These are phyloP conservation scores for Dichotomocladium elegans DNA, from an alignment of 371 early-diverging fungal genomes.

Conservation along the genomic window DNA sequence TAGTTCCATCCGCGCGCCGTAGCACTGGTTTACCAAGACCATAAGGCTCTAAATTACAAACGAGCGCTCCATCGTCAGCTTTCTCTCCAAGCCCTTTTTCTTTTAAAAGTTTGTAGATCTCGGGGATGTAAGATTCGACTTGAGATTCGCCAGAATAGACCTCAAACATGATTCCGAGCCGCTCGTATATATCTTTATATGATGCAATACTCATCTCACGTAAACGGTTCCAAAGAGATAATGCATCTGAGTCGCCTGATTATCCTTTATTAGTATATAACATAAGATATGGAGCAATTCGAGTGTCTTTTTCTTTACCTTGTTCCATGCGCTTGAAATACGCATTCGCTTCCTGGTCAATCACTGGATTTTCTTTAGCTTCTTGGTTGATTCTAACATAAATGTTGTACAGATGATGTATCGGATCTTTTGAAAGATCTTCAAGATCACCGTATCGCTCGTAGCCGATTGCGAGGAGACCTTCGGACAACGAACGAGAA, in stretches of 20 bases:
- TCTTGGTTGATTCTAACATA: constrained; percentile 89
- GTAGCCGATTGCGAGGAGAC: constrained; percentile 94
- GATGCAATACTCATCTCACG: constrained; percentile 84
- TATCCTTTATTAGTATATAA: neutral
- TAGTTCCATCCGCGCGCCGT: constrained; percentile 82
- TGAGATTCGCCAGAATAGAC: constrained; percentile 96
- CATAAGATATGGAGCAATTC: neutral
- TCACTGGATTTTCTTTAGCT: constrained; percentile 51
- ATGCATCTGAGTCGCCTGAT: constrained; percentile 57
- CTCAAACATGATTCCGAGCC: constrained; percentile 91
- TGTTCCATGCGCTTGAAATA: constrained; percentile 96
- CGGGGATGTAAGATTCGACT: constrained; percentile 69
- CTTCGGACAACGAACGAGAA: too few relatives aligned
- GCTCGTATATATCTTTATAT: constrained; percentile 84
- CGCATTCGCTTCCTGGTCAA: constrained; percentile 76
- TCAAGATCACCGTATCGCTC: constrained; percentile 78
- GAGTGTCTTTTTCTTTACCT: constrained; percentile 27
- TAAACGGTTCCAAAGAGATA: constrained; percentile 83
- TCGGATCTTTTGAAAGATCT: constrained; percentile 80
- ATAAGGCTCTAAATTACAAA: constrained; percentile 68
- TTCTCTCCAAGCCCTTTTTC: constrained; percentile 49
- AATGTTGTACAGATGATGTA: constrained; percentile 92
- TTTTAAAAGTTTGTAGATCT: constrained; percentile 64
- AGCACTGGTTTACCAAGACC: constrained; percentile 76
- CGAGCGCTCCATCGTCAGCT: constrained; percentile 67